These are phyloP conservation scores for Tuber borchii DNA, from an alignment of 495 filamentous ascomycete species.

Conservation along the genomic window DNA sequence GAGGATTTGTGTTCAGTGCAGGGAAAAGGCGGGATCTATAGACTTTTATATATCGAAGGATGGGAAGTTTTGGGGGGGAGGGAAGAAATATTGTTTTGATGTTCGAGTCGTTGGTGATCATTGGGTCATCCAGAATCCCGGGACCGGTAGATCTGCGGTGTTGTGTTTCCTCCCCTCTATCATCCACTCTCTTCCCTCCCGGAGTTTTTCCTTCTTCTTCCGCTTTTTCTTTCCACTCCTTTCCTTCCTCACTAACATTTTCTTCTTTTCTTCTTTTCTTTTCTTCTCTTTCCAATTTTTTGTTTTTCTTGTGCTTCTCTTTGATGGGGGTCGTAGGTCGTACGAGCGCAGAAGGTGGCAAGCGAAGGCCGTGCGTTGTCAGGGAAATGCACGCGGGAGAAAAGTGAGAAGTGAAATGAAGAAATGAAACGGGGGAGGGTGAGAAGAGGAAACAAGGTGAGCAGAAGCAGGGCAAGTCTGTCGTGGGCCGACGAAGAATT, in stretches of 20 bases:
- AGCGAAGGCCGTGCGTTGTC: constrained; percentile 30
- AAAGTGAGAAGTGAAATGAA: constrained; percentile 38
- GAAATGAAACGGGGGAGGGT: constrained; percentile 5
- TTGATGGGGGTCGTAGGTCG: constrained; percentile 6
- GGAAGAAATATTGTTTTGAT: constrained; percentile 10
- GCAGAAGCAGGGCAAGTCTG: constrained; percentile 10
- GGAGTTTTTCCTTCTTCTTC: constrained; percentile 14
- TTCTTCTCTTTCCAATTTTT: constrained; percentile 19
- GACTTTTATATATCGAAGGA: constrained; percentile 35
- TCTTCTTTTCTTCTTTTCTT: constrained; percentile 8
- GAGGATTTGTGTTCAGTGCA: constrained; percentile 25
- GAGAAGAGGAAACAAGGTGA: constrained; percentile 24
- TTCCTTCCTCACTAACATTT: constrained; percentile 4
- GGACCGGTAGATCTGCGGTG: constrained; percentile 34
- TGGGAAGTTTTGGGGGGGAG: constrained; percentile 7
- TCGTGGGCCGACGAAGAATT: constrained; percentile 10
- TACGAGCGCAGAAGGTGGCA: constrained; percentile 22
- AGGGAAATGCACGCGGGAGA: constrained; percentile 23
- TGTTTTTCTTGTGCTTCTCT: constrained; percentile 20
- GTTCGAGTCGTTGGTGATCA: constrained; percentile 22
- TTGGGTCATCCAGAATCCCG: constrained; percentile 25
- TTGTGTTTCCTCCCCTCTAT: constrained; percentile 19
- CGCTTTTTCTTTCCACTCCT: constrained; percentile 20
- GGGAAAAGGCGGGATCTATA: constrained; percentile 28
- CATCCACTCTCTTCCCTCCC: constrained; percentile 20